phyloP scores from a whole-genome alignment of 78 protist species.

The Tieghemostelium lacteum region DNA sequence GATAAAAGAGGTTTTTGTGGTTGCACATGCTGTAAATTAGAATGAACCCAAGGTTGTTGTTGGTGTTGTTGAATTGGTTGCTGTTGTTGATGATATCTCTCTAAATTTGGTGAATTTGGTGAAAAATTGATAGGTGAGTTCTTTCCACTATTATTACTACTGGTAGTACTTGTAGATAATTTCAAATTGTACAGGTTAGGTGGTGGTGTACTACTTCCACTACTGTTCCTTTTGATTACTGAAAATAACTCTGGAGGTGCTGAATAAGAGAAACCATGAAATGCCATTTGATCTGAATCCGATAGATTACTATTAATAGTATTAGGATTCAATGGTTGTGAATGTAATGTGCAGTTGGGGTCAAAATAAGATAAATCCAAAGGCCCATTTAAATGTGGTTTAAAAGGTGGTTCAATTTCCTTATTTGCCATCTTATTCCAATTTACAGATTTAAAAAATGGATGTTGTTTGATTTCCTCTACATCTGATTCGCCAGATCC shows the following conservation, averaged over 20 bases:
- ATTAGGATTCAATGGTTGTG: constrained; percentile 59
- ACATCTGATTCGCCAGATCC: constrained; percentile 78
- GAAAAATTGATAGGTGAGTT: constrained; percentile 13
- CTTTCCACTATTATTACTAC: background rate
- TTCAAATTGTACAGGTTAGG: background rate
- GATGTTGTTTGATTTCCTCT: constrained; percentile 81
- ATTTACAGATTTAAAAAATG: constrained; percentile 66
- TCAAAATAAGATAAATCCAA: constrained; percentile 67
- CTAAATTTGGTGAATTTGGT: background rate
- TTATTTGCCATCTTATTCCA: constrained; percentile 69
- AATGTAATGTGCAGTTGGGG: constrained; percentile 58
- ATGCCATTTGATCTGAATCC: constrained; percentile 69
- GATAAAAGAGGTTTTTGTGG: constrained; percentile 52
- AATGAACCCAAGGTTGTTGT: constrained; percentile 44
- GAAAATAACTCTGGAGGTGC: constrained; percentile 65
- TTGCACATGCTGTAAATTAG: constrained; percentile 31
- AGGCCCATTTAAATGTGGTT: constrained; percentile 78
- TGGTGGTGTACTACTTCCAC: constrained; percentile 12
- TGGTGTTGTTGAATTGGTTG: constrained; percentile 14
- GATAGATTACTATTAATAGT: constrained; percentile 49
- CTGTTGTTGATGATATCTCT: background rate
- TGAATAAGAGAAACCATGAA: constrained; percentile 71
- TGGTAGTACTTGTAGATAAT: constrained; percentile 15
- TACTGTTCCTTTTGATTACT: background rate
- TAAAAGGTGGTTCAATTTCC: constrained; percentile 85